Base-by-base conservation (phyloP, 257 asterid genomes). In the Henckelia pumila region DNA sequence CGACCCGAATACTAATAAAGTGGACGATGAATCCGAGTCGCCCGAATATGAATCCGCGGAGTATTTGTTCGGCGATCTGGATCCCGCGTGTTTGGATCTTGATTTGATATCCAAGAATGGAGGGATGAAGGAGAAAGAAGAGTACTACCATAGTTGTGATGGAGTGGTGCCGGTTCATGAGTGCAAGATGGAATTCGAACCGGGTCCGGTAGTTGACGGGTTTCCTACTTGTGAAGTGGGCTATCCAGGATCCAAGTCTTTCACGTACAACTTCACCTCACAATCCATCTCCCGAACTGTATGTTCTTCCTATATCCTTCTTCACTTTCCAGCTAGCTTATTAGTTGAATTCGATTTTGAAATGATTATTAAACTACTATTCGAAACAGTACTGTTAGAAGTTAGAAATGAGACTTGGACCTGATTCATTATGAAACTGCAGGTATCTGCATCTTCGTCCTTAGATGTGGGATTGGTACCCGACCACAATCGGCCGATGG, bases 81-180 rank as follows among this genome's bases (percentile, higher is more conserved):
- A 87, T 56, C 86, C 29, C 29, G 3, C 89, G 14, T 85, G 82
- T 66, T 59, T 82, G 84, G 91, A 83, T 69, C 81, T 88, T 40
- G 87, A 85, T 67, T 33, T 85, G 59, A 73, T 81, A 22, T 35
- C 78, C 19, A 77, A 79, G 28, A 61, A 59, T 26, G 72, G 47
- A n/a, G 65, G 52, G 24, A 50, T 21, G 19, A 25, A 37, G 7
- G 71, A 71, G 32, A 75, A 72, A 44, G 78, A 72, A 44, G 78
- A 81, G 22, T 80, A 78, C 47, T 76, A 16, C n/a, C 6, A 75
- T n/a, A 70, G 73, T 59, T 60, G 89, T 1, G 95, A 91, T 8
- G 92, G 96, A 2, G 96, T 88, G 5, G 96, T 91, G 9, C 97
- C 97, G 6, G 95, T 73, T 30, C 86, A 86, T 30, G 85, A 86